Evolutionary conservation across 768 basidiomycete genomes (phyloP), one percentile per base, ranked within the genome.

Genomic region (Trametes punicea): DNA sequence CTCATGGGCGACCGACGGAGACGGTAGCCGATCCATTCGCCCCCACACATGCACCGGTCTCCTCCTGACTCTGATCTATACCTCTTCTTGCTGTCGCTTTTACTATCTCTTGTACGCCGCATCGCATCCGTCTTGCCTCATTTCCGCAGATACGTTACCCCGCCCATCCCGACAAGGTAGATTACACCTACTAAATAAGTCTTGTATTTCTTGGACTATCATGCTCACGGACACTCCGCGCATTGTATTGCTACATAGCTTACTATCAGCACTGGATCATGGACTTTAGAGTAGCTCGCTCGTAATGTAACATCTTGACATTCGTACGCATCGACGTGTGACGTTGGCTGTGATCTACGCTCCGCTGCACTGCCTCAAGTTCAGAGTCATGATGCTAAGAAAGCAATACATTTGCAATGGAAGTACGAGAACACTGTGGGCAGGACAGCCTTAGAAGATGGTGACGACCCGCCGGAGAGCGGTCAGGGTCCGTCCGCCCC

Each of bases 1-100:
- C 61, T 68, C 15, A 50, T 56, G 6, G 44, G 55, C 23, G 62
- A 66, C 51, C 54, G 67, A 20, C 53, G 55, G 39, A 59, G 63
- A 25, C 65, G 63, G 46, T 52, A 27, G 46, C 10, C 7, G n/a
- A 18, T 26, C 39, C 40, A 40, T 16, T n/a, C 15, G 13, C 20
- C 20, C 38, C 8, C 2, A 44, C 42, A n/a, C 27, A 3, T 31
- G 15, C 45, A 9, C 27, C 41, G 11, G 16, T 41, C 27, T 8
- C 23, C 21, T 30, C 16, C 38, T 34, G 47, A 27, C 51, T 49
- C 23, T n/a, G n/a, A n/a, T n/a, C n/a, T n/a, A n/a, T n/a, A n/a
- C n/a, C n/a, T 48, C 51, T 16, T n/a, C 40, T 20, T 29, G 36
- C 54, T 46, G 21, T 48, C 54, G 54, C 25, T 48, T n/a, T 44